Evolutionary conservation across 495 filamentous ascomycete genomes (phyloP), one percentile per base, ranked within the genome.

Genomic region (Aspergillus sparsus): DNA sequence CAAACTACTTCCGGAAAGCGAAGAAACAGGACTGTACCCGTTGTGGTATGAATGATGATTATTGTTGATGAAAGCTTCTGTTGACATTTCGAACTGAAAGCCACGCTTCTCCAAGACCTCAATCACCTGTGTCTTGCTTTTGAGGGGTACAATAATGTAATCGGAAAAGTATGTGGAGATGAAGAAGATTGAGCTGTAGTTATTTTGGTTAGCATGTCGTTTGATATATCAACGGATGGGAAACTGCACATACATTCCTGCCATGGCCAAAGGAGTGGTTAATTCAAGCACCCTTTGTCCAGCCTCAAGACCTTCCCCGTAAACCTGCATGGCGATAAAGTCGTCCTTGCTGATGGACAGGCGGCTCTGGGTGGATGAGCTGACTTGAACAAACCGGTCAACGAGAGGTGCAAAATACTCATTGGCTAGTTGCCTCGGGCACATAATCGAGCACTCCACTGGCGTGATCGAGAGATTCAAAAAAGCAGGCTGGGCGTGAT

Each of bases 131-230:
- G 77, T 71, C 41, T 89, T 86, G 70, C 85, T 85, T 63, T 87
- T 88, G 41, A 80, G 75, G 5, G 94, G 94, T 5, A 98, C 91
- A 15, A 98, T 80, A 63, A 98, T 96, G 76, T 96, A 98, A 74
- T 98, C 94, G 11, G 90, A 91, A 70, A 96, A 97, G 72, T 98
- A 98, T 21, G 94, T 98, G 1, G 93, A 96, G 68, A 97, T 95
- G 80, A 98, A 98, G 73, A 98, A 97, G 62, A 98, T 96, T 41
- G 94, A 89, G 36, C 87, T 88, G 55, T 57, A 6, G 53, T 18
- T 12, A 15, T 9, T 27, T 27, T 27, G 21, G 42, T 67, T 39
- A 67, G 59, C 27, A 15, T 13, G 13, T 41, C 31, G 1, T 34
- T n/a, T 6, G 8, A 16, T 15, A 50, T 7, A 12, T 31, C 13